Percentiles rank a stretch among this genome's conserved stretches.
Conservation (phyloP, 176 grass and related monocot genomes). For the Echinochloa phyllopogon region DNA sequence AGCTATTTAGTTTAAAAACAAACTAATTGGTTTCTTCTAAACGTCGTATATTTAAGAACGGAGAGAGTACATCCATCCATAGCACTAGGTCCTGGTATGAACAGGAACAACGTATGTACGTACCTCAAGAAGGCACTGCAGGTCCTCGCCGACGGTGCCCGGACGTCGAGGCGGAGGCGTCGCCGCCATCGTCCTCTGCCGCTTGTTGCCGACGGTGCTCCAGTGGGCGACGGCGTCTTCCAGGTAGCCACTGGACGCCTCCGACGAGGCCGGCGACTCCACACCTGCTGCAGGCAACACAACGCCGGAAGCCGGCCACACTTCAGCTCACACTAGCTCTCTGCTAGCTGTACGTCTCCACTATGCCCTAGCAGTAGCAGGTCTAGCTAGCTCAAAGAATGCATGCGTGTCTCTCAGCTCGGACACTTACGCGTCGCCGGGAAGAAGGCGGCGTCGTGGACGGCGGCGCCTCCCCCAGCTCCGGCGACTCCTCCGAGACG, state of each 20-base stretch:
- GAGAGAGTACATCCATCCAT: background rate
- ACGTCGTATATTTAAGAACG: no score
- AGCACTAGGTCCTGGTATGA: background rate
- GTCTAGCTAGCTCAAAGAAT: background rate
- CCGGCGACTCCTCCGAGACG: background rate
- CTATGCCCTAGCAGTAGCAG: constrained; percentile 4
- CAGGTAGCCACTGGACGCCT: constrained; percentile 65
- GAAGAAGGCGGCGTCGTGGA: constrained; percentile 19
- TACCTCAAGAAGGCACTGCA: constrained; percentile 71
- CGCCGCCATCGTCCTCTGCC: constrained; percentile 43
- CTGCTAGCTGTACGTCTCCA: background rate
- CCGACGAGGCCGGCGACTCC: constrained; percentile 63
- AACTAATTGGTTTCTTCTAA: no score
- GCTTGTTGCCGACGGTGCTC: constrained; percentile 55
- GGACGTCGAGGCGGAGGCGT: constrained; percentile 17
- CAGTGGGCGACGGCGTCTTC: constrained; percentile 60
- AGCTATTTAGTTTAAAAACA: no score
- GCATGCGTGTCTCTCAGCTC: background rate
- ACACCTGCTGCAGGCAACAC: constrained; percentile 39
- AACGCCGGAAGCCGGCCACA: background rate
- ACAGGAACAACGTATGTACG: background rate
- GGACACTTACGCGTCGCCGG: constrained; percentile 44
- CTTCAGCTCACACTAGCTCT: background rate
- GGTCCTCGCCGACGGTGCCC: constrained; percentile 48
- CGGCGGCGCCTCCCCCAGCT: constrained; percentile 15